Evolutionary conservation across 192 early-diverging fungal genomes (phyloP).

Genomic region (Gryganskiella cystojenkinii): DNA sequence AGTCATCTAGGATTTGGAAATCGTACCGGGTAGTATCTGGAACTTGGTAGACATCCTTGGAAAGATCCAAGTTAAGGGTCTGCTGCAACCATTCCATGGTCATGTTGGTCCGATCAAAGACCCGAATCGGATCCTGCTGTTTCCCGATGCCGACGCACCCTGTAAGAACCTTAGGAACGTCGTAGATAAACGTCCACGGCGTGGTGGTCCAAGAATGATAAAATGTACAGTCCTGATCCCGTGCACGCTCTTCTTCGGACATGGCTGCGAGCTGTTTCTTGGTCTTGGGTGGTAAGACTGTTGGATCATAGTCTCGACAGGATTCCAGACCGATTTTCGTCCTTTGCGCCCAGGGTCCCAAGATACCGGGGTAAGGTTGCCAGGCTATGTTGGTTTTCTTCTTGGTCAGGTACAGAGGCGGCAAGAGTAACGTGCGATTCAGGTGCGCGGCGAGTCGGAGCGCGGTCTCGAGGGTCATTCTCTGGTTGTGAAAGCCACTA

Average conservation of each 20-base stretch:
- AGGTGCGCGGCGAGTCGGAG: conserved; percentile 58
- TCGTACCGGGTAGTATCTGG: conserved; percentile 34
- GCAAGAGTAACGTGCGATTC: conserved; percentile 63
- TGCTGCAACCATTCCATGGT: conserved; percentile 29
- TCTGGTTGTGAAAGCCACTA: conserved; percentile 65
- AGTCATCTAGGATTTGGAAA: conserved; percentile 40
- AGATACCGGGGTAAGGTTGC: conserved; percentile 11
- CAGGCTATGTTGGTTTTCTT: conserved; percentile 16
- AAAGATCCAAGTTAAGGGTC: conserved; percentile 26
- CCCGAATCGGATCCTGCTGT: conserved; percentile 43
- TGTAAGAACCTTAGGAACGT: conserved; percentile 30
- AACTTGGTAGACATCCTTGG: conserved; percentile 35
- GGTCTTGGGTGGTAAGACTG: conserved; percentile 7
- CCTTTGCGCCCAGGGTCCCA: conserved; percentile 29
- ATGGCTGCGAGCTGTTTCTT: conserved; percentile 13
- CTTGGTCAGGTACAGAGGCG: conserved; percentile 54
- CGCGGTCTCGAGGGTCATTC: conserved; percentile 58
- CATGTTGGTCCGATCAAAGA: conserved; percentile 39
- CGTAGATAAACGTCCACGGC: conserved; percentile 49
- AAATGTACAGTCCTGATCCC: conserved; percentile 17
- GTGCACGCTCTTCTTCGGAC: conserved; percentile 18
- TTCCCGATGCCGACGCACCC: conserved; percentile 14
- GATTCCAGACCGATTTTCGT: conserved; percentile 23
- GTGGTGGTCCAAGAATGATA: conserved; percentile 41
- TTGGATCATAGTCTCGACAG: conserved; percentile 22